Conservation (phyloP, 257 asterid genomes). For the Gynochthodes officinalis region DNA sequence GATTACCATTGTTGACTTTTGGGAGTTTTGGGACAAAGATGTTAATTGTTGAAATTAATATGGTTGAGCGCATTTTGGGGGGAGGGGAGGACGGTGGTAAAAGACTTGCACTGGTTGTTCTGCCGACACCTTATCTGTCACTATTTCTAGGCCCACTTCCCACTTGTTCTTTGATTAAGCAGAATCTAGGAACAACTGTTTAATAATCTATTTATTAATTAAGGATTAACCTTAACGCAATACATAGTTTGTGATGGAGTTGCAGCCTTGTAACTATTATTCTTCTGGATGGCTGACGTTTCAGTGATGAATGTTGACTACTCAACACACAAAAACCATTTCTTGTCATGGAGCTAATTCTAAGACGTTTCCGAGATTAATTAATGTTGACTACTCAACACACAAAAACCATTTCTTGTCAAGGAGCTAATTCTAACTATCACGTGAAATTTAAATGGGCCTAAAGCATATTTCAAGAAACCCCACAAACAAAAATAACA, state of each 20-base stretch:
- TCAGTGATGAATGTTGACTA: slow-evolving; percentile 17
- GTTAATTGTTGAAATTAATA: slow-evolving; percentile 14
- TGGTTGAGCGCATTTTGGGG: slow-evolving; percentile 22
- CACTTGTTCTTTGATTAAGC: not conserved
- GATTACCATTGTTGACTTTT: too few relatives aligned
- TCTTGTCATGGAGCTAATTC: not conserved
- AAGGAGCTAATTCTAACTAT: not conserved
- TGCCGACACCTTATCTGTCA: slow-evolving; percentile 22
- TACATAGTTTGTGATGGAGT: not conserved
- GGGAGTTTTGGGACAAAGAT: not conserved
- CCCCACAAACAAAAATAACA: too few relatives aligned
- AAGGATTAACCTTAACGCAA: not conserved
- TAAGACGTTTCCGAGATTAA: not conserved
- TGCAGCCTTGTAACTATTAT: not conserved
- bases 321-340: not conserved
- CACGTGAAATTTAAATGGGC: not conserved
- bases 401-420: not conserved
- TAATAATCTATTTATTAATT: not conserved
- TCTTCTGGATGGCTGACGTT: not conserved
- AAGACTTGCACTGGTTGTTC: slow-evolving; percentile 23
- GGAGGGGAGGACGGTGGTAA: slow-evolving; percentile 30
- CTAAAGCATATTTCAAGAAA: not conserved
- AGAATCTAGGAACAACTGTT: not conserved
- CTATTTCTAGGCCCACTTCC: slow-evolving; percentile 1
- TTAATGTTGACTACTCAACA: slow-evolving; percentile 12